Evolutionary conservation across 768 basidiomycete genomes (phyloP).

Genomic region (Lyophyllum decastes): DNA sequence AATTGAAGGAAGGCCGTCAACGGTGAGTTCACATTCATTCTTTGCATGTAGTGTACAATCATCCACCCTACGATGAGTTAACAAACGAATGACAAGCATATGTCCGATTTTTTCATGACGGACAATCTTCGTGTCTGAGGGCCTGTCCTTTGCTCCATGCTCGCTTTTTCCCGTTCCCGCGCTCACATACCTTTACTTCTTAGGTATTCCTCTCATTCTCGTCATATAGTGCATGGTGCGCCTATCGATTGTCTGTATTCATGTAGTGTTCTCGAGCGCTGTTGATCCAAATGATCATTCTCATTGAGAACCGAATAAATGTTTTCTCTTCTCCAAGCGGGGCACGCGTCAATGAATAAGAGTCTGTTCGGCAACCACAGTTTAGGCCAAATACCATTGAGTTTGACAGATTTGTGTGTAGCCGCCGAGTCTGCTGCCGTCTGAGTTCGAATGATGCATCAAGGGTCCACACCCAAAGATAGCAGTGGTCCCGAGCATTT

Average conservation of each 20-base stretch:
- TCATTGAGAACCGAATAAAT: no score
- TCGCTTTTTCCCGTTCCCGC: not conserved
- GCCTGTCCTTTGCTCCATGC: not conserved
- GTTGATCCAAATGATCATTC: no score
- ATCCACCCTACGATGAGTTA: constrained; percentile 48
- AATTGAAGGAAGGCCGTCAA: not conserved
- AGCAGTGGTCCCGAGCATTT: no score
- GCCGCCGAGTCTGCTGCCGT: no score
- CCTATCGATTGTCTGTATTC: not conserved
- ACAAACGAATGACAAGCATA: constrained; percentile 64
- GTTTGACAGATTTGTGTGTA: no score
- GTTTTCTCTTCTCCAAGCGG: no score
- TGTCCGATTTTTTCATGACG: constrained; percentile 69
- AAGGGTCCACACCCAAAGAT: no score
- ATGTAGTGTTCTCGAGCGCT: no score
- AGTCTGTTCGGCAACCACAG: no score
- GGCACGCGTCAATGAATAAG: no score
- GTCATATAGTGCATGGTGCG: not conserved
- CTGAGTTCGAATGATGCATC: no score
- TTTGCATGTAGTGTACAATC: constrained; percentile 2
- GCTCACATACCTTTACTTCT: not conserved
- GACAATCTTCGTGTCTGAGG: constrained; percentile 56
- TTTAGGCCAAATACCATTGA: no score
- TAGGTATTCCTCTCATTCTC: not conserved
- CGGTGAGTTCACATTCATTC: constrained; percentile 9